These are phyloP conservation scores for Eucalyptus guilfoylei DNA, from an alignment of 345 rosid species.

Conservation along the genomic window DNA sequence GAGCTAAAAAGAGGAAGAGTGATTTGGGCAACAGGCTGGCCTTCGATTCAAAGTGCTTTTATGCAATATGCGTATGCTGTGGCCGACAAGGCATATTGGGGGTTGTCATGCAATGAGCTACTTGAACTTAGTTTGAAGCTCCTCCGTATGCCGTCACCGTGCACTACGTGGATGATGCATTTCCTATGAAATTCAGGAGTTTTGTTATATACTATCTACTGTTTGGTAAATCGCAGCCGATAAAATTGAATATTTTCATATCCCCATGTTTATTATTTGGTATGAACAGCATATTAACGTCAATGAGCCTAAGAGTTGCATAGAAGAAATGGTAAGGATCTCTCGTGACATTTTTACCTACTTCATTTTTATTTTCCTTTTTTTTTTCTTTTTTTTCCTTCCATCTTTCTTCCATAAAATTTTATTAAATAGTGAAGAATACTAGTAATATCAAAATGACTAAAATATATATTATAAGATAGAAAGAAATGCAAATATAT, in stretches of 20 bases:
- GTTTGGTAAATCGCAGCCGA: accelerated
- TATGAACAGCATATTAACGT: accelerated
- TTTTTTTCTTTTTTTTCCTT: neutral
- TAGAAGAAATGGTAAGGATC: neutral
- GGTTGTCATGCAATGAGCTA: neutral
- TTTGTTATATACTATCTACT: too few species aligned
- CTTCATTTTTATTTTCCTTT: neutral
- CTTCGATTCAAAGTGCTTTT: neutral
- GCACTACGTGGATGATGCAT: neutral
- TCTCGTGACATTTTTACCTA: neutral
- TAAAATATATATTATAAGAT: neutral
- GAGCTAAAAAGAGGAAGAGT: neutral
- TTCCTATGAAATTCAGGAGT: neutral
- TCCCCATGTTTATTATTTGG: too few species aligned
- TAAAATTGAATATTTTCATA: too few species aligned
- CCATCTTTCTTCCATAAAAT: neutral
- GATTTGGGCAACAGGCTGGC: neutral
- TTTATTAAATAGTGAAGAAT: neutral
- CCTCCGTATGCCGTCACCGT: neutral
- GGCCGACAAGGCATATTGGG: neutral
- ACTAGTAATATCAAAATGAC: too few species aligned
- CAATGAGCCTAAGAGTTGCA: neutral
- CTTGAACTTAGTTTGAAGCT: neutral
- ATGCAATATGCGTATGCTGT: neutral
- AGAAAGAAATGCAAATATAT: too few species aligned